These are phyloP conservation scores for Kwoniella bestiolae DNA, from an alignment of 768 basidiomycete species.

Conservation along the genomic window DNA sequence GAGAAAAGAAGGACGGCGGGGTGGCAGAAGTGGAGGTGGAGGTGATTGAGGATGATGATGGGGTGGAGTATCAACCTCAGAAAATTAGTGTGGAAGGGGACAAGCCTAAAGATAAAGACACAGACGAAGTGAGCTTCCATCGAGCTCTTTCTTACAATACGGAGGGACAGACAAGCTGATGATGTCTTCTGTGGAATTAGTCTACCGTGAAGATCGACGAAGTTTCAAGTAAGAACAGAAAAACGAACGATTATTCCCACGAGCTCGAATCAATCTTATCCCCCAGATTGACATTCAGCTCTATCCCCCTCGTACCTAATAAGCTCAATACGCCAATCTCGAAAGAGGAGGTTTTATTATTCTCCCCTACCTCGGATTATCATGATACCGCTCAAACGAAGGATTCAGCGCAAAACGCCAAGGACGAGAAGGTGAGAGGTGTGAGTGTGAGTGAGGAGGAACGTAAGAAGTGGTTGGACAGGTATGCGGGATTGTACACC, in stretches of 20 bases:
- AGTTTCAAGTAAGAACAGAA: background rate
- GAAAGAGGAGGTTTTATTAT: background rate
- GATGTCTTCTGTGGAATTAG: background rate
- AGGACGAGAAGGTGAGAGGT: background rate
- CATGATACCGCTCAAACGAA: background rate
- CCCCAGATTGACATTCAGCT: background rate
- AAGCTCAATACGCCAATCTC: background rate
- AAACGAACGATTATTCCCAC: background rate
- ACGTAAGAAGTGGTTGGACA: background rate
- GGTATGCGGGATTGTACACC: background rate
- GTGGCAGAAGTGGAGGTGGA: background rate
- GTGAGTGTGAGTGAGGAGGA: background rate
- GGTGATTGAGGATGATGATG: conserved; percentile 14
- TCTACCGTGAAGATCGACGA: background rate
- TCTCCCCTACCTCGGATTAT: background rate
- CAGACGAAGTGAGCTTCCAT: conserved; percentile 1
- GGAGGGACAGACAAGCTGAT: conserved; percentile 1
- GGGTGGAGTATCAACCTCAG: background rate
- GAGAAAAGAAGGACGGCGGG: background rate
- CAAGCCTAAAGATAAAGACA: background rate
- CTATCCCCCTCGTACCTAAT: conserved; percentile 1
- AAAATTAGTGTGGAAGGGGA: background rate
- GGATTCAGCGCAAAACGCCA: background rate
- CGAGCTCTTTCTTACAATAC: too few relatives aligned
- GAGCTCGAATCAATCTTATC: background rate